Percentiles rank a stretch among this genome's conserved stretches.
Conservation (phyloP, 345 rosid genomes). For the Eucalyptus marginata region DNA sequence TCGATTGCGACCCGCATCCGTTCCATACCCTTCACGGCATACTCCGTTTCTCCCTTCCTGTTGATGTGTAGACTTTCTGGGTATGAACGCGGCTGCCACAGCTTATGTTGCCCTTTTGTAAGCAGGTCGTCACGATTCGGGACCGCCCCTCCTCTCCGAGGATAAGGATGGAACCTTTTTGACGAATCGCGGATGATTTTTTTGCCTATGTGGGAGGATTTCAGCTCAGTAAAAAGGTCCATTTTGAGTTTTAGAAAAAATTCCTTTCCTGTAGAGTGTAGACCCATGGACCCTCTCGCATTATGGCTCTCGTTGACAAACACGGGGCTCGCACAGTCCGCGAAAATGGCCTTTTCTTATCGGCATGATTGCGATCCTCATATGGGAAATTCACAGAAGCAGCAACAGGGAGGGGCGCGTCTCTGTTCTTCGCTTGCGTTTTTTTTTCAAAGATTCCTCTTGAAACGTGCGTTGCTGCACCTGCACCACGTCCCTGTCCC, state of each 20-base stretch:
- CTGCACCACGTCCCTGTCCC: neutral
- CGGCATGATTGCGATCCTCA: neutral
- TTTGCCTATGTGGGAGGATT: neutral
- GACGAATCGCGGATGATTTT: neutral
- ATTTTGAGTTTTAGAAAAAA: neutral
- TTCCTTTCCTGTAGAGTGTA: neutral
- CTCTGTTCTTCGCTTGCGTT: neutral
- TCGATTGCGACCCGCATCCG: neutral
- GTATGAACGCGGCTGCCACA: neutral
- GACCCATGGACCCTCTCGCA: neutral
- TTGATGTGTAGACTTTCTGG: neutral
- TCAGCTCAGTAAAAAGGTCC: neutral
- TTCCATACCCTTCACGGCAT: neutral
- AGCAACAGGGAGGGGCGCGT: neutral
- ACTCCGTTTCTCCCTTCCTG: neutral
- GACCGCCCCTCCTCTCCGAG: neutral
- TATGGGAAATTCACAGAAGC: neutral
- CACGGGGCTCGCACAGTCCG: neutral
- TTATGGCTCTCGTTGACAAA: neutral
- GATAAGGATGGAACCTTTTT: neutral
- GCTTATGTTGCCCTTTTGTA: neutral
- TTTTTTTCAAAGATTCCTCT: neutral
- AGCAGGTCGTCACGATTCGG: neutral
- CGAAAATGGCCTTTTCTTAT: neutral
- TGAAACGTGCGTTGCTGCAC: neutral